Percentiles rank a stretch among this genome's conserved stretches.
phyloP scores from a whole-genome alignment of 1,284 basidiomycete species.

The Pulveroboletus ridleyi region DNA sequence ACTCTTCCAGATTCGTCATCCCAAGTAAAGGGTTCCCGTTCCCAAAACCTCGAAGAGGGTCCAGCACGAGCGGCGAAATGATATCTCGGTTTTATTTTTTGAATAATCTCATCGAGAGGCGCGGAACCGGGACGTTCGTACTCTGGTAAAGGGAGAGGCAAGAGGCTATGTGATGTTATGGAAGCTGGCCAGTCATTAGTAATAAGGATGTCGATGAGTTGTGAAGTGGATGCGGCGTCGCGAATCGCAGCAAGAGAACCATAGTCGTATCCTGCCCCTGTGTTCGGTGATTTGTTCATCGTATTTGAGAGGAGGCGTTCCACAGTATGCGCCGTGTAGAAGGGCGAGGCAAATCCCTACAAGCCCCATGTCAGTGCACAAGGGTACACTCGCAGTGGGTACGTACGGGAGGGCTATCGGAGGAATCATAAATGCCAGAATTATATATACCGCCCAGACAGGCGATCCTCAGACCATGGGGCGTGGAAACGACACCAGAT shows the following conservation, averaged over 20 bases:
- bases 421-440: constrained; percentile 58
- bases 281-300: constrained; percentile 53
- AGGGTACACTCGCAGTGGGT: constrained; percentile 17
- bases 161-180: constrained; percentile 69
- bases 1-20: constrained; percentile 71
- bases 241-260: constrained; percentile 74
- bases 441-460: constrained; percentile 86
- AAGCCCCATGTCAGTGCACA: constrained; percentile 8
- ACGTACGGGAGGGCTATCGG: constrained; percentile 66
- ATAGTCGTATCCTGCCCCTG: constrained; percentile 49
- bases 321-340: constrained; percentile 73
- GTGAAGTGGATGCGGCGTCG: constrained; percentile 61
- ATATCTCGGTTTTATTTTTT: constrained; percentile 75
- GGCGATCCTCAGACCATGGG: constrained; percentile 86
- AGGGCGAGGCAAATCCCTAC: constrained; percentile 76
- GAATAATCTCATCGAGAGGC: constrained; percentile 73
- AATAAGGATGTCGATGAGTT: constrained; percentile 83
- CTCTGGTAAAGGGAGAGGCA: constrained; percentile 53
- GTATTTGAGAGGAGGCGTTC: constrained; percentile 76
- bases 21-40: constrained; percentile 91
- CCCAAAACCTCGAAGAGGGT: constrained; percentile 81
- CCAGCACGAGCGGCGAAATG: constrained; percentile 75
- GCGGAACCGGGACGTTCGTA: constrained; percentile 52
- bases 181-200: constrained; percentile 81
- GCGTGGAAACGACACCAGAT: constrained; percentile 82